Evolutionary conservation across 75 land plant species (phyloP), one percentile per base, ranked within the genome.

Genomic region (Selaginella tamariscina): DNA sequence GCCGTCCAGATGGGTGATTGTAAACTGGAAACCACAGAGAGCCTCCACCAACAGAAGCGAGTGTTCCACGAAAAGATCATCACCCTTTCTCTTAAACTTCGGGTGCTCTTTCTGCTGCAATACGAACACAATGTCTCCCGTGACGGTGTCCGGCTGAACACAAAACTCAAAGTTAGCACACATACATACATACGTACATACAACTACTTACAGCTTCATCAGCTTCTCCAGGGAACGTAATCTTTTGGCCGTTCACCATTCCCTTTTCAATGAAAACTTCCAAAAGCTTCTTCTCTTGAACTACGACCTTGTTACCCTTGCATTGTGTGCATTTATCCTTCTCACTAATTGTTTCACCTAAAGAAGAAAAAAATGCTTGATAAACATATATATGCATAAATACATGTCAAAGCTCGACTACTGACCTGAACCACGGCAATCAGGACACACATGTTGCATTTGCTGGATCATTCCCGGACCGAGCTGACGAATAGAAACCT

Each of bases 11-110:
- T 89, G 94, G 15, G 85, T 80, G 63, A 89, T 23, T 0, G 79
- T 76, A 66, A 89, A 89, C 59, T 89, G 91, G 62, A 87, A 89
- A 27, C 94, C 94, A 69, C 94, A 89, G 29, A 89, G 76, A 22
- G 94, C 87, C 65, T 89, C 94, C 1, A 82, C 80, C 0, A 89
- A 84, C 13, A 75, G 63, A 39, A 89, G 68, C 15, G 81, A 74
- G 62, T 89, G 94, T 68, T 89, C 91, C 27, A 77, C 74, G 68
- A 87, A 84, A 24, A 89, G 68, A 68, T 89, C 94, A 66, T 89
- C 94, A 21, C 85, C 87, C 81, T 89, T 89, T 60, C 94, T 68
- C 79, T 84, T 89, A 75, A 89, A 89, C 70, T 84, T 89, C 28
- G 90, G 81, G 67, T 89, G 91, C 65, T 88, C 93, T 69, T 86